These are phyloP conservation scores for Puccinia polysora DNA, from an alignment of 1,284 basidiomycete species.

Conservation along the genomic window DNA sequence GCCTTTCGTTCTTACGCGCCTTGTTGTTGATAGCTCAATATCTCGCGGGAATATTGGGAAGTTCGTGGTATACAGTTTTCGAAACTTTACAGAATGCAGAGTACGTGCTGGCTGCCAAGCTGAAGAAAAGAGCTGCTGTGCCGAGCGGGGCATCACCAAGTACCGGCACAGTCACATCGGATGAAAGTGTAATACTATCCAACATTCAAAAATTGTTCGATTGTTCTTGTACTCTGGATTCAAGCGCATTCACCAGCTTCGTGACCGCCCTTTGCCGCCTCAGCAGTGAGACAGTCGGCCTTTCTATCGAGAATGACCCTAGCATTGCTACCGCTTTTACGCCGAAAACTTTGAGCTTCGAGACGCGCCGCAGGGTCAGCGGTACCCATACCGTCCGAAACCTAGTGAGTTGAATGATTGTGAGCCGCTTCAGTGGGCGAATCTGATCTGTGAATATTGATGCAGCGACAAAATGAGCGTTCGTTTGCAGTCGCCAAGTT, in stretches of 20 bases:
- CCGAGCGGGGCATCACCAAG: slow-evolving; percentile 15
- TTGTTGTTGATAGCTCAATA: slow-evolving; percentile 72
- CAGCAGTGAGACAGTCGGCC: slow-evolving; percentile 48
- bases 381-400: slow-evolving; percentile 74
- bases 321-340: slow-evolving; percentile 44
- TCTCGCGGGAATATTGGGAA: slow-evolving; percentile 74
- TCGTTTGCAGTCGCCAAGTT: slow-evolving; percentile 79
- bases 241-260: slow-evolving; percentile 35
- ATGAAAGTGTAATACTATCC: slow-evolving; percentile 37
- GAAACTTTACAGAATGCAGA: slow-evolving; percentile 88
- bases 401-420: slow-evolving; percentile 58
- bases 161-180: neutral
- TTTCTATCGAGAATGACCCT: slow-evolving; percentile 27
- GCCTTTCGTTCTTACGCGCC: slow-evolving; percentile 81
- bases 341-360: slow-evolving; percentile 36
- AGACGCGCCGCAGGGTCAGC: slow-evolving; percentile 61
- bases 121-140: slow-evolving; percentile 43
- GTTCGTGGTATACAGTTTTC: slow-evolving; percentile 84
- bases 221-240: slow-evolving; percentile 33
- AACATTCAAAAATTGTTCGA: slow-evolving; percentile 39
- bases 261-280: slow-evolving; percentile 34
- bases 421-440: neutral
- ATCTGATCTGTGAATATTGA: neutral
- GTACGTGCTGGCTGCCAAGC: slow-evolving; percentile 70
- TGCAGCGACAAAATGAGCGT: slow-evolving; percentile 52